Evolutionary conservation across 345 rosid species (phyloP), one percentile per base, ranked within the genome.

Genomic region (Dipteronia dyeriana): DNA sequence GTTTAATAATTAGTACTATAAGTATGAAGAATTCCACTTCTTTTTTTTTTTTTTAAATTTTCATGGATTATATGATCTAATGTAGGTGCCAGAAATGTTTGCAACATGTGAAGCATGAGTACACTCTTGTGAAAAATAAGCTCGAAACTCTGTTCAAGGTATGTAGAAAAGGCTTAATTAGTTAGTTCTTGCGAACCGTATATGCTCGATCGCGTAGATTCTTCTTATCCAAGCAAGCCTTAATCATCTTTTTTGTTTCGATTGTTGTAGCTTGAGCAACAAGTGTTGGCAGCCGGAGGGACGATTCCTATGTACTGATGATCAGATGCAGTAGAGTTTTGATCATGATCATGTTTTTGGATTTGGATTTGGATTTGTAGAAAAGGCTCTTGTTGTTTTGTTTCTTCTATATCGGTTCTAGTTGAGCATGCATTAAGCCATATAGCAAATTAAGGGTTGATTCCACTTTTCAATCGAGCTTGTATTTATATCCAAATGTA

Each of bases 91-190:
- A 73, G 73, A 85, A 78, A 77, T 83, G 87, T 80, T 87, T 91
- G 79, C 91, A 91, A 67, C 90, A 83, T 78, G 79, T 89, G 83
- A 87, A 77, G 79, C 79, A 81, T 9, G 93, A 91, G 86, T 91
- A 81, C 43, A 66, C 75, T 41, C 76, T 85, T 9, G 85, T 89
- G 77, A 91, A 84, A 80, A 82, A 77, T 78, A 89, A 89, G 87
- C 89, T 91, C 16, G 90, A 91, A 77, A 82, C 88, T 17, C 82
- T 89, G 63, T 87, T 91, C 86, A 78, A 85, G 85, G 95, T 85
- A 84, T 61, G 59, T 25, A 38, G 51, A 47, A 31, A 31, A 59
- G 39, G 49, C 22, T 34, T 34, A 34, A 34, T 34, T 39, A 9
- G 31, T 23, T 10, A 7, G 1, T 47, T 74, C 43, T 62, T 60